phyloP scores from a whole-genome alignment of 768 basidiomycete genomes.

The Pulveroboletus sp. region DNA sequence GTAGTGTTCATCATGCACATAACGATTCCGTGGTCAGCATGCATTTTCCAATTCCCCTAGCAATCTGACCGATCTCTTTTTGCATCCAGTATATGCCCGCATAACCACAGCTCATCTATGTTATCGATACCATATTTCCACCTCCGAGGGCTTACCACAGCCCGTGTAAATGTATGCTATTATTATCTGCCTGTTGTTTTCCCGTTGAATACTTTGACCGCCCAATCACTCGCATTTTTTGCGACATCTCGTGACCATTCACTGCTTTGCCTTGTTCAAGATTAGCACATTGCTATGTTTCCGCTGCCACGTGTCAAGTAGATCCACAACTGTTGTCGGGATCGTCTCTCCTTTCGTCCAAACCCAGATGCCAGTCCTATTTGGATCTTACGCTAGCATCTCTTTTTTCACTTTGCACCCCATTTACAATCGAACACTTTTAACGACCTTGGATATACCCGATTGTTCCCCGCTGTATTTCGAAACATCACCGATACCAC shows the following conservation, averaged over 20 bases:
- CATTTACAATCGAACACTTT: constrained; percentile 67
- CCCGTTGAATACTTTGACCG: constrained; percentile 10
- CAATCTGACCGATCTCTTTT: constrained; percentile 11
- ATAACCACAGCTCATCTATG: constrained; percentile 14
- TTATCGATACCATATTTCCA: constrained; percentile 28
- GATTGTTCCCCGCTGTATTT: constrained; percentile 89
- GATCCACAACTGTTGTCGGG: constrained; percentile 9
- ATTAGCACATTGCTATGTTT: constrained; percentile 21
- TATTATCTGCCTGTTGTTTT: constrained; percentile 19
- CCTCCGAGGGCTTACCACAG: constrained; percentile 7
- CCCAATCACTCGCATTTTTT: constrained; percentile 4
- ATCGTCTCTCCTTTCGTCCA: constrained; percentile 7
- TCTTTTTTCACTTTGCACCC: constrained; percentile 1
- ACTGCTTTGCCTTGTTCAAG: not conserved
- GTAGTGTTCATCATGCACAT: constrained; percentile 13
- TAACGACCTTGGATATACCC: constrained; percentile 89
- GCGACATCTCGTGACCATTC: constrained; percentile 2
- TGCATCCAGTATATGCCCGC: constrained; percentile 24
- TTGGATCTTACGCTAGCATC: constrained; percentile 13
- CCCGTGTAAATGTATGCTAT: constrained; percentile 25
- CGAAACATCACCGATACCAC: constrained; percentile 71
- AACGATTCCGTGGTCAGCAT: constrained; percentile 21
- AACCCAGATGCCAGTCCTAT: constrained; percentile 13
- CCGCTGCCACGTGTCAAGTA: constrained; percentile 8
- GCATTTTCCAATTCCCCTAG: not conserved